These are phyloP conservation scores for Wickerhamiella sergipiensis DNA, from an alignment of 805 yeast species.

Conservation along the genomic window DNA sequence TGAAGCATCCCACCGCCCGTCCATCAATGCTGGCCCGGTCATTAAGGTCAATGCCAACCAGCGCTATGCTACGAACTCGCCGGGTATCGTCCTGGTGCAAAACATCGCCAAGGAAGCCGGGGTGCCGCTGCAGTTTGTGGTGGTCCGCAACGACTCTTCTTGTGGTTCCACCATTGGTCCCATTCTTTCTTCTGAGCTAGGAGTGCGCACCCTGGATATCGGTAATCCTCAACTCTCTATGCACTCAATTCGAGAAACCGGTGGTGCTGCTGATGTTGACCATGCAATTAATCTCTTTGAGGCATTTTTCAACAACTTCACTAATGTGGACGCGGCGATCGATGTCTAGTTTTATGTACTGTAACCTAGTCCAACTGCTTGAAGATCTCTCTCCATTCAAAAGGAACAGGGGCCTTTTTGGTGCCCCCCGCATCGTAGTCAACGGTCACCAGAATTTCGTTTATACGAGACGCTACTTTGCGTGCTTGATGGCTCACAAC, in stretches of 20 bases:
- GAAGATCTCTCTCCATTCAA: slow-evolving; percentile 10
- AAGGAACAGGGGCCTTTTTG: slow-evolving; percentile 21
- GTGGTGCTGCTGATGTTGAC: slow-evolving; percentile 63
- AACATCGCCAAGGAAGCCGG: slow-evolving; percentile 49
- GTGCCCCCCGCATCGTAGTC: slow-evolving; percentile 19
- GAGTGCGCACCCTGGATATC: slow-evolving; percentile 73
- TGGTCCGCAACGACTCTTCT: slow-evolving; percentile 83
- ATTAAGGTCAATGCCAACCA: slow-evolving; percentile 90
- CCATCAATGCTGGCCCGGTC: slow-evolving; percentile 80
- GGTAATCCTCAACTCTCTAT: slow-evolving; percentile 88
- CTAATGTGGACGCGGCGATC: slow-evolving; percentile 5
- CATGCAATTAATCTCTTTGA: slow-evolving; percentile 47
- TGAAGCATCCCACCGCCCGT: slow-evolving; percentile 69
- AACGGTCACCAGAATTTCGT: slow-evolving; percentile 22
- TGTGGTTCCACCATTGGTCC: slow-evolving; percentile 98
- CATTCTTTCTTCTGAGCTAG: slow-evolving; percentile 72
- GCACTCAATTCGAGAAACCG: slow-evolving; percentile 91
- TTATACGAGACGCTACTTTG: slow-evolving; percentile 23
- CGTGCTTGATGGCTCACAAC: slow-evolving; percentile 21
- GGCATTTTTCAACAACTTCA: slow-evolving; percentile 35
- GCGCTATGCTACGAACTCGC: slow-evolving; percentile 85
- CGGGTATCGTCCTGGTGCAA: slow-evolving; percentile 70
- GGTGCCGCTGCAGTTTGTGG: slow-evolving; percentile 84
- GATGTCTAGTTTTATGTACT: background rate
- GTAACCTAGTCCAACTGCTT: slow-evolving; percentile 3